Evolutionary conservation across 352 stramenopile genomes (phyloP).

Genomic region (Globisporangium acanthophoron): DNA sequence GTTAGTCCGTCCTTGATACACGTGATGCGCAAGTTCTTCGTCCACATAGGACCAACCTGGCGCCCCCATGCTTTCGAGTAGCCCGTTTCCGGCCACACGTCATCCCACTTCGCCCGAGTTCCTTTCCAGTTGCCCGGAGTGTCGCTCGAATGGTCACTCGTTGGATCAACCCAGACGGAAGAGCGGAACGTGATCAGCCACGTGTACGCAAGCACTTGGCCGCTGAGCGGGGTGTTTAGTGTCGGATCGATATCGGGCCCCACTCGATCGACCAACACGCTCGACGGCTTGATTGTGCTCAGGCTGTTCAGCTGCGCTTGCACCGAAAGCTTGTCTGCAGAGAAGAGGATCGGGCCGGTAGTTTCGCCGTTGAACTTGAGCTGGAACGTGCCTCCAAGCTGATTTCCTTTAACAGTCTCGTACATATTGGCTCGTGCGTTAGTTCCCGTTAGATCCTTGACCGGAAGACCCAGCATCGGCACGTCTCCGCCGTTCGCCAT

Average conservation of each 20-base stretch:
- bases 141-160: conserved; percentile 71
- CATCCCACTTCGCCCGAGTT: conserved; percentile 59
- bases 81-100: conserved; percentile 87
- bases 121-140: conserved; percentile 93
- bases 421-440: conserved; percentile 42
- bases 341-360: conserved; percentile 87
- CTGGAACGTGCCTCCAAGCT: conserved; percentile 90
- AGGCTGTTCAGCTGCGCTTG: conserved; percentile 91
- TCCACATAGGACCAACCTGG: conserved; percentile 89
- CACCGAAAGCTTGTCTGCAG: conserved; percentile 76
- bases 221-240: conserved; percentile 6
- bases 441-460: conserved; percentile 28
- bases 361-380: conserved; percentile 93
- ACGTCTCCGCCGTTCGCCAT: conserved; percentile 80
- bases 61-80: conserved; percentile 97
- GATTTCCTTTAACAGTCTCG: conserved; percentile 81
- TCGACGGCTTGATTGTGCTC: conserved; percentile 88
- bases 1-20: conserved; percentile 67
- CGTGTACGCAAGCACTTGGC: conserved; percentile 83
- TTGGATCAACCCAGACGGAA: conserved; percentile 91
- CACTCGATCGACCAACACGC: conserved; percentile 77
- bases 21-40: conserved; percentile 29
- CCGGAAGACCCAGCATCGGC: conserved; percentile 30
- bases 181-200: conserved; percentile 94
- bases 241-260: conserved; percentile 27